Percentiles rank a stretch among this genome's conserved stretches.
These are phyloP conservation scores for Colletotrichum falcatum DNA, from an alignment of 2,329 filamentous ascomycete species.

Conservation along the genomic window DNA sequence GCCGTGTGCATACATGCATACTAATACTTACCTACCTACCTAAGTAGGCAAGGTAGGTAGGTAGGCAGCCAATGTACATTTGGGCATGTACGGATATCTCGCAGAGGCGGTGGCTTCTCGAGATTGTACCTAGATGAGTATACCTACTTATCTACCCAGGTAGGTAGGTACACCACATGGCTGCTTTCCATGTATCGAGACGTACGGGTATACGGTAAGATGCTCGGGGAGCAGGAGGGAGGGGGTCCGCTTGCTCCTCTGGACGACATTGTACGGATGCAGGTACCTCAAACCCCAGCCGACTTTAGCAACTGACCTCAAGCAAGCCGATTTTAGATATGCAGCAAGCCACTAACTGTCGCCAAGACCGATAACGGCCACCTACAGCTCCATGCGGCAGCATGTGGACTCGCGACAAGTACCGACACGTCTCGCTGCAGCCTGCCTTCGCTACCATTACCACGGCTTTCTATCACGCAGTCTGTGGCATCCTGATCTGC, in stretches of 20 bases:
- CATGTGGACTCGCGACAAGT: background rate
- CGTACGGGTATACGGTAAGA: background rate
- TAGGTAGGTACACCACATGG: background rate
- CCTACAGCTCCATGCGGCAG: background rate
- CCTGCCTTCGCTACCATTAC: conserved; percentile 1
- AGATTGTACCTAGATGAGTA: background rate
- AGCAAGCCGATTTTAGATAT: background rate
- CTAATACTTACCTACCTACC: too few relatives aligned
- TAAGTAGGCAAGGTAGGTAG: too few relatives aligned
- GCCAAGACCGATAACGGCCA: conserved; percentile 4
- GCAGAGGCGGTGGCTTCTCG: background rate
- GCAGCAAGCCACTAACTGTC: background rate
- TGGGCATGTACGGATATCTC: too few relatives aligned
- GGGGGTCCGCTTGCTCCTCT: background rate
- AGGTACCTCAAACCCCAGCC: conserved; percentile 11
- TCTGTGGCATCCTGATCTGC: background rate
- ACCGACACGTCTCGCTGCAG: background rate
- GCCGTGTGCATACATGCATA: too few relatives aligned
- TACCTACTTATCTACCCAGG: background rate
- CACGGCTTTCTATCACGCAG: background rate
- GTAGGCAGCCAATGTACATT: too few relatives aligned
- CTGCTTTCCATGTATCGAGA: background rate
- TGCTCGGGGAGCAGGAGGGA: background rate
- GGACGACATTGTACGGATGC: conserved; percentile 18
- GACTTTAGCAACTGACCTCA: background rate